These are phyloP conservation scores for Cytospora piceicola DNA, from an alignment of 2,329 filamentous ascomycete genomes.

Conservation along the genomic window DNA sequence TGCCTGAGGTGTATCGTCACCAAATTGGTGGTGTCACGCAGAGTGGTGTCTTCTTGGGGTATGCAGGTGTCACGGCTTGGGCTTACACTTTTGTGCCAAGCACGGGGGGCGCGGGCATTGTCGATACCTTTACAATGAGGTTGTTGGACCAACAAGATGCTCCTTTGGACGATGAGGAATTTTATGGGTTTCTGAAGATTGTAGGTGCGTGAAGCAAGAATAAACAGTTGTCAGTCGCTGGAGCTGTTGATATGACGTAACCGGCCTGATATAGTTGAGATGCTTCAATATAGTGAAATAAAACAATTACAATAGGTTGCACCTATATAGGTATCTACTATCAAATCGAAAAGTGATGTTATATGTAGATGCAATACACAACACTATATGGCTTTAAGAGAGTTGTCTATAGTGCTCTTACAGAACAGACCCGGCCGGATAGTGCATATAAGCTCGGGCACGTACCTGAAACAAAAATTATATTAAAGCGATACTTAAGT, in stretches of 20 bases:
- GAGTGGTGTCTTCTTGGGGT: conserved; percentile 9
- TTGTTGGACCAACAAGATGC: conserved; percentile 6
- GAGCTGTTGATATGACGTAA: too few species aligned
- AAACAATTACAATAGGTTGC: too few species aligned
- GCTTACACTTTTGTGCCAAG: conserved; percentile 11
- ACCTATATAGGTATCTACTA: too few species aligned
- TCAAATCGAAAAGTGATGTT: too few species aligned
- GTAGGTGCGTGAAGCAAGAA: not conserved
- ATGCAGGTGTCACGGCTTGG: conserved; percentile 7
- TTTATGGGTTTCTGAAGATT: conserved; percentile 8
- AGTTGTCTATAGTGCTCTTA: too few species aligned
- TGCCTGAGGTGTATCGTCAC: conserved; percentile 3
- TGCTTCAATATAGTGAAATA: too few species aligned
- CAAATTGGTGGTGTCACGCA: conserved; percentile 3
- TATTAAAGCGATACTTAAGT: too few species aligned
- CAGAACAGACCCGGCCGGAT: not conserved
- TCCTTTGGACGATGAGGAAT: conserved; percentile 8
- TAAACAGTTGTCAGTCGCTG: too few species aligned
- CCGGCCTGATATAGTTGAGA: too few species aligned
- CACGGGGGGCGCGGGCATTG: conserved; percentile 2
- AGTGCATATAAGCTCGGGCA: not conserved
- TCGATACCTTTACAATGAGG: conserved; percentile 13
- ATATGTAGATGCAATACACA: too few species aligned
- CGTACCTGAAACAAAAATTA: not conserved
- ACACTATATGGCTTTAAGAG: too few species aligned